Conservation (phyloP, 2,329 filamentous ascomycete genomes). For the Raffaelea ambrosiae region DNA sequence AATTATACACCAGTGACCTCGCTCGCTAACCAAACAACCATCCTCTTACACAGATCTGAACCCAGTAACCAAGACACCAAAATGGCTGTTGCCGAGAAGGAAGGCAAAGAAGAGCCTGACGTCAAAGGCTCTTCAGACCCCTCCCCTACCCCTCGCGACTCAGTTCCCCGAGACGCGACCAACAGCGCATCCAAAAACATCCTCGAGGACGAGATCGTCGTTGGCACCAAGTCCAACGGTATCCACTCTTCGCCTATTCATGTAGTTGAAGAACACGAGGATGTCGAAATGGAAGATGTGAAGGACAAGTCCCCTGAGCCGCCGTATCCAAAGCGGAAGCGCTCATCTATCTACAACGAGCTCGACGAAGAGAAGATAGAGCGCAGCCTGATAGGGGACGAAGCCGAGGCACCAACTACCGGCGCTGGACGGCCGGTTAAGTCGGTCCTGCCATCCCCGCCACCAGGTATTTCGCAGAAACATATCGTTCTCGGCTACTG, state of each 20-base stretch:
- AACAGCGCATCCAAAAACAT: conserved; percentile 28
- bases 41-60: not conserved
- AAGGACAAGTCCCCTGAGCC: conserved; percentile 27
- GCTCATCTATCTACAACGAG: conserved; percentile 40
- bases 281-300: conserved; percentile 33
- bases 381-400: conserved; percentile 21
- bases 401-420: conserved; percentile 16
- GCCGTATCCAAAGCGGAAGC: conserved; percentile 48
- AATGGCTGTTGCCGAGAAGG: conserved; percentile 4
- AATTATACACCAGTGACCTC: too few species aligned
- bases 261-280: conserved; percentile 28
- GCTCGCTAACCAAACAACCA: conserved; percentile 6
- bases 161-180: conserved; percentile 15
- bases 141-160: conserved; percentile 21
- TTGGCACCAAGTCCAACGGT: conserved; percentile 33
- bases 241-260: conserved; percentile 26
- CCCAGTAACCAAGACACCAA: conserved; percentile 1
- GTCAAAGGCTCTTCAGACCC: conserved; percentile 24
- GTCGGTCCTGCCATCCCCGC: not conserved
- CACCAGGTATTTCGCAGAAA: conserved; percentile 21
- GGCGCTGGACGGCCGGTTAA: not conserved
- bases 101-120: not conserved
- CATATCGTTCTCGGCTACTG: conserved; percentile 49
- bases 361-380: conserved; percentile 39
- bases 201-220: conserved; percentile 45